phyloP scores from a whole-genome alignment of 2,329 filamentous ascomycete genomes.

The Colletotrichum zoysiae region DNA sequence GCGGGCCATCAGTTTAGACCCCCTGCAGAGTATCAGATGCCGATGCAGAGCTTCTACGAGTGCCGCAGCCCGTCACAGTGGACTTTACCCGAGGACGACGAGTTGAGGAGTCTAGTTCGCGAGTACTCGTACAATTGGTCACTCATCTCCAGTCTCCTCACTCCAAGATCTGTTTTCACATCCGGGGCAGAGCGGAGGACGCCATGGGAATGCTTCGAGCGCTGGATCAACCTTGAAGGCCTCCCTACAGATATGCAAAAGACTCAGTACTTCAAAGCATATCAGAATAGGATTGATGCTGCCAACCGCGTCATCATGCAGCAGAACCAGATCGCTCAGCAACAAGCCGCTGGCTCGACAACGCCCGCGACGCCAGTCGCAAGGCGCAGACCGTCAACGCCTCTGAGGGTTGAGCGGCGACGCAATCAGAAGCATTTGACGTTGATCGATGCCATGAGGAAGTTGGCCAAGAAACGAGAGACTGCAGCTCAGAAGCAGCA shows the following conservation, averaged over 20 bases:
- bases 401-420: conserved; percentile 86
- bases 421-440: conserved; percentile 88
- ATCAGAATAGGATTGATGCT: conserved; percentile 70
- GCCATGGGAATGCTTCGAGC: conserved; percentile 98
- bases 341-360: conserved; percentile 52
- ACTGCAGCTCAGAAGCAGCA: conserved; percentile 87
- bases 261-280: conserved; percentile 90
- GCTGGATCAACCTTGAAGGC: conserved; percentile 93
- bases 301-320: conserved; percentile 68
- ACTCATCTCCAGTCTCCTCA: conserved; percentile 85
- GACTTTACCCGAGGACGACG: conserved; percentile 91
- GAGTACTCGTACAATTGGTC: conserved; percentile 99
- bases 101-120: conserved; percentile 84
- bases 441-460: conserved; percentile 94
- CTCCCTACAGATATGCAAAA: conserved; percentile 94
- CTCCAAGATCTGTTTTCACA: conserved; percentile 79
- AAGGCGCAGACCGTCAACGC: conserved; percentile 79
- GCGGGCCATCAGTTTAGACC: conserved; percentile 93
- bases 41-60: conserved; percentile 90
- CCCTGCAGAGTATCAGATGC: conserved; percentile 92
- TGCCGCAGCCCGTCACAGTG: conserved; percentile 89
- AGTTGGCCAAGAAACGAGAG: conserved; percentile 94
- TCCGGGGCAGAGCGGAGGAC: conserved; percentile 91
- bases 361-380: conserved; percentile 62
- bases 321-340: conserved; percentile 63